phyloP scores from a whole-genome alignment of 2,329 filamentous ascomycete genomes.

The Shiraia bambusicola region DNA sequence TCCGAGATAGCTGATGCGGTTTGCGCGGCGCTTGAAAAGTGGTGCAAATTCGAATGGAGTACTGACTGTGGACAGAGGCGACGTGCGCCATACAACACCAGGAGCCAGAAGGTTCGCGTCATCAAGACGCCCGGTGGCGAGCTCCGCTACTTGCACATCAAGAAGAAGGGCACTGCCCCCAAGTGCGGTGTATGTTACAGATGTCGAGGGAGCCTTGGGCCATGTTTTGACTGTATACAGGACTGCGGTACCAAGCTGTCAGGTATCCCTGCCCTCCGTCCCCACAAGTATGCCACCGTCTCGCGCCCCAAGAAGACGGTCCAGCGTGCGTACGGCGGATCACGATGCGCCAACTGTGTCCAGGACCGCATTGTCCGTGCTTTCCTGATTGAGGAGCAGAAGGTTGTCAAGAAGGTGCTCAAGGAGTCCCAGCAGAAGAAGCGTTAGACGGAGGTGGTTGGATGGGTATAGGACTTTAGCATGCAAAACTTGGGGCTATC shows the following conservation, averaged over 20 bases:
- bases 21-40: not conserved
- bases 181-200: conserved; percentile 66
- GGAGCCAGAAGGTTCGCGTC: conserved; percentile 88
- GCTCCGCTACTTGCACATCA: conserved; percentile 96
- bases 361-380: conserved; percentile 96
- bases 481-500: conserved; percentile 43
- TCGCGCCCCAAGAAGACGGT: conserved; percentile 99
- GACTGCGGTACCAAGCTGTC: conserved; percentile 98
- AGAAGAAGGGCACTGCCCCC: conserved; percentile 97
- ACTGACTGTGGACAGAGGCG: conserved; percentile 52
- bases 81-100: conserved; percentile 83
- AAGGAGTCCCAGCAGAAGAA: conserved; percentile 92
- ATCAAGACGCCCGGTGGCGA: conserved; percentile 84
- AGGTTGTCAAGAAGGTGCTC: conserved; percentile 99
- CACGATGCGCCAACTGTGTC: conserved; percentile 97
- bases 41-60: conserved; percentile 6
- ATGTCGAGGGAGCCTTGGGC: conserved; percentile 2
- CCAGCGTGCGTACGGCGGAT: conserved; percentile 94
- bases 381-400: conserved; percentile 99
- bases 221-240: conserved; percentile 52
- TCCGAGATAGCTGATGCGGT: conserved; percentile 5
- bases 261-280: conserved; percentile 96
- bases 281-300: conserved; percentile 95
- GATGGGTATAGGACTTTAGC: conserved; percentile 30
- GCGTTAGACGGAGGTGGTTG: conserved; percentile 40